Conservation (phyloP, 2,329 filamentous ascomycete genomes). For the Monilinia fructigena region DNA sequence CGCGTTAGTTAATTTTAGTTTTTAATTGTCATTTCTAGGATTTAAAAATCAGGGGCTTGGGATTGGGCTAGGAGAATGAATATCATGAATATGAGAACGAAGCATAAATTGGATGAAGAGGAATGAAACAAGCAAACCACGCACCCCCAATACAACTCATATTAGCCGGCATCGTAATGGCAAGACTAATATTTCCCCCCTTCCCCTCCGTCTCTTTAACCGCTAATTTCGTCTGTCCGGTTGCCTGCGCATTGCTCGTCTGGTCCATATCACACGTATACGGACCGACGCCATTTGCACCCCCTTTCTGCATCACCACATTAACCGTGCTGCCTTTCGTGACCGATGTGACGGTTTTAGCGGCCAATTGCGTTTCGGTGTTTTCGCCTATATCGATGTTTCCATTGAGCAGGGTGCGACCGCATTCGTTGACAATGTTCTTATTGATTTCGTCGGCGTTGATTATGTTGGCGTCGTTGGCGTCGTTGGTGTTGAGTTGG, state of each 20-base stretch:
- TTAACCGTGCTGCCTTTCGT: constrained; percentile 47
- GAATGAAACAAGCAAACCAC: neutral
- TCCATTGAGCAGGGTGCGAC: constrained; percentile 58
- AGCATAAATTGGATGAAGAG: neutral
- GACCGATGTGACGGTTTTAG: constrained; percentile 50
- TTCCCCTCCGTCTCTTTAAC: constrained; percentile 1
- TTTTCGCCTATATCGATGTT: constrained; percentile 61
- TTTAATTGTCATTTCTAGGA: too few relatives aligned
- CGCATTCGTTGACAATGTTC: constrained; percentile 59
- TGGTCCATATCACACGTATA: constrained; percentile 55
- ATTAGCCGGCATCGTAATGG: constrained; percentile 7
- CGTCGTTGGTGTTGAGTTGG: constrained; percentile 61
- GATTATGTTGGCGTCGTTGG: constrained; percentile 64
- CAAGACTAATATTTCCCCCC: neutral
- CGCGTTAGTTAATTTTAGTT: neutral
- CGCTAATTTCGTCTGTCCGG: constrained; percentile 3
- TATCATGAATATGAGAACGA: too few relatives aligned
- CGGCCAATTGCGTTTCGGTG: constrained; percentile 52
- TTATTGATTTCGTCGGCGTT: constrained; percentile 53
- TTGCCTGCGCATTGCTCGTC: constrained; percentile 38
- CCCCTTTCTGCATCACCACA: constrained; percentile 55
- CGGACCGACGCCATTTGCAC: constrained; percentile 55
- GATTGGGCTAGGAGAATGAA: too few relatives aligned
- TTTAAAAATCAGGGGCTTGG: too few relatives aligned
- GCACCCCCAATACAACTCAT: constrained; percentile 14